Base-by-base conservation (phyloP, 176 grass and related monocot genomes). In the Cenchrus americanus region DNA sequence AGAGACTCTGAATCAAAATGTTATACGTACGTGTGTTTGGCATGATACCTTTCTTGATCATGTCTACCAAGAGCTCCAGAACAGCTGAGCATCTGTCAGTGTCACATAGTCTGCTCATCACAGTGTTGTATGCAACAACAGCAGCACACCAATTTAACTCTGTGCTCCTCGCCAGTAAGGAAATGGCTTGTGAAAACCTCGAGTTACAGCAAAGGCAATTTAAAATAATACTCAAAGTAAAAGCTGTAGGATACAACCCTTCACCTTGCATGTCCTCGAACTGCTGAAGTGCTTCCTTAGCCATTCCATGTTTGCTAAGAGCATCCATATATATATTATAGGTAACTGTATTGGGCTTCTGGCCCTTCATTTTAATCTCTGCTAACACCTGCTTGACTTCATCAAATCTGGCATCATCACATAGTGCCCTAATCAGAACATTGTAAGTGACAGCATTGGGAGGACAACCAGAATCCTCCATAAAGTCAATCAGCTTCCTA, bases 291-390 rank as follows among this genome's bases (percentile, higher is more conserved):
- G 88, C 90, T 87, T 97, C 77, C 47, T 89, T 78, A 50, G 69
- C 41, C 90, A 73, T 91, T 41, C 81, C 83, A 54, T 74, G 77
- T 86, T 92, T 94, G 64, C 83, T 90, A 44, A 97, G 88, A 48
- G 92, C 94, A 64, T 94, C 63, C 90, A 94, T 97, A 62, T 92
- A 94, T 6, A 84, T 94, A 75, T 94, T 97, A 61, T 97, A 92
- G 55, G 86, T 94, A 34, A 92, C 69, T n/a, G 92, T 68, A 67
- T 66, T 92, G 71, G 90, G 92, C 10, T 80, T 80, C 85, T 84
- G 92, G 50, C 75, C 83, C 66, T 91, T 97, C 6, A 15, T 37
- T 66, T 43, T 49, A 77, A 84, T 89, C 15, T 94, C 94, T 10
- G 1, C 41, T 34, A 94, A 71, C 80, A 97, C 17, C 37, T 91